A percentile compares a stretch with the other conserved stretches of the same genome.
These are phyloP conservation scores for Cladosporium oxysporum DNA, from an alignment of 2,329 filamentous ascomycete genomes.

Conservation along the genomic window DNA sequence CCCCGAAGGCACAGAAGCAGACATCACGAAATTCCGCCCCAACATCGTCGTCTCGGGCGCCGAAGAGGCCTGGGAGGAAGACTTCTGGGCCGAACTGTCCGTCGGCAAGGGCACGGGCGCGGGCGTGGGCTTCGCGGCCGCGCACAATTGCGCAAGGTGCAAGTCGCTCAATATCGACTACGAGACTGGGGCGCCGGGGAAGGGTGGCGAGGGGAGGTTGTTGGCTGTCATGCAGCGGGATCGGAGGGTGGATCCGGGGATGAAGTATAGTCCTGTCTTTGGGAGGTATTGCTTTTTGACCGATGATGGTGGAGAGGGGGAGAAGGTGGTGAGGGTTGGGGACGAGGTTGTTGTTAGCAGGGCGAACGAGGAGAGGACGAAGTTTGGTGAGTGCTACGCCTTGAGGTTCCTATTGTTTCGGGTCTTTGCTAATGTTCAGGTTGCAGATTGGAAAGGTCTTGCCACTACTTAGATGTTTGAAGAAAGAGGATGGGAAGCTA, in stretches of 20 bases:
- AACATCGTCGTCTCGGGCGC: conserved; percentile 49
- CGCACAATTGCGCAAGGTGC: conserved; percentile 51
- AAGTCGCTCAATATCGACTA: conserved; percentile 52
- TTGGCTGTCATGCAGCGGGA: conserved; percentile 49
- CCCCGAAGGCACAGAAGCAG: conserved; percentile 40
- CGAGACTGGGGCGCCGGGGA: conserved; percentile 43
- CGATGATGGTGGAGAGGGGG: not conserved
- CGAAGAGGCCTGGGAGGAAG: conserved; percentile 46
- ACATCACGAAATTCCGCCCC: conserved; percentile 50
- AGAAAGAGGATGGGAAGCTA: not conserved
- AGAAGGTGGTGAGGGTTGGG: conserved; percentile 40
- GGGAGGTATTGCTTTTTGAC: conserved; percentile 49
- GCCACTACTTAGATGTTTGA: conserved; percentile 18
- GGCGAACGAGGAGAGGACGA: conserved; percentile 43
- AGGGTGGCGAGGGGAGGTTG: conserved; percentile 42
- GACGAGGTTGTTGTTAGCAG: conserved; percentile 46
- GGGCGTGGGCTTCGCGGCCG: conserved; percentile 15
- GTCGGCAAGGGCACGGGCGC: not conserved
- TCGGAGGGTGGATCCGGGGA: conserved; percentile 47
- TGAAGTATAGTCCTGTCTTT: conserved; percentile 52
- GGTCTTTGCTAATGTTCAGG: not conserved
- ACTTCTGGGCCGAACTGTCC: conserved; percentile 45
- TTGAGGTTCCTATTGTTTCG: not conserved
- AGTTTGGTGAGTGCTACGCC: conserved; percentile 43
- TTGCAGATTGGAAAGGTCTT: conserved; percentile 31